Evolutionary conservation across 345 rosid genomes (phyloP), one percentile per base, ranked within the genome.

Genomic region (Cardamine chenopodiifolia): DNA sequence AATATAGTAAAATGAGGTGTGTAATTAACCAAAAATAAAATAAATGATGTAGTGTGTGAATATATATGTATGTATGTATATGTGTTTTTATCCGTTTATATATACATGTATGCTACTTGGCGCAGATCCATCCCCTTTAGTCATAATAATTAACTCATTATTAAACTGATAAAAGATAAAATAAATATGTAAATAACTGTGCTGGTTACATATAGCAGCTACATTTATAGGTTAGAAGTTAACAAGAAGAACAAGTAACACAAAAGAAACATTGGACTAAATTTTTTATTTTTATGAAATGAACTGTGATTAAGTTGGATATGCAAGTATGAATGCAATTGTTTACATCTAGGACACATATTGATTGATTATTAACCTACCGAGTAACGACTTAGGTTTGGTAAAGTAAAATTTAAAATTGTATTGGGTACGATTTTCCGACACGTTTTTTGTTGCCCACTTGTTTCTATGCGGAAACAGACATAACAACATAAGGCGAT

Each of bases 161-260:
- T 49, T 67, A 23, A 66, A 29, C 48, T 47, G 19, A 45, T 42
- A 9, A 64, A 6, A 4, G 8, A 48, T 19, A 7, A 63, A 65
- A 29, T 47, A 48, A 29, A 31, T 9, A 48, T n/a, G 19, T 31
- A 19, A 22, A 32, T 20, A 31, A 49, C 45, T 31, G 57, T 48
- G 20, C 50, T 60, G 19, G 14, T 52, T 52, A 72, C 54, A 40
- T 34, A 29, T 53, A 39, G 34, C 17, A 45, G 70, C 76, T 72
- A 72, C 32, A 42, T 53, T 19, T 53, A 28, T 52, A 72, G 62
- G 62, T 20, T 52, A 31, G 14, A 72, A 15, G 70, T 72, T 40
- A 72, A 19, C 55, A 62, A 72, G 76, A 72, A 40, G 63, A 53
- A 72, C 70, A 72, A 62, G 76, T 14, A 62, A 72, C 54, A 62